Percentiles rank a stretch among this genome's conserved stretches.
These are phyloP conservation scores for Phytophthora pistaciae DNA, from an alignment of 352 stramenopile species.

Conservation along the genomic window DNA sequence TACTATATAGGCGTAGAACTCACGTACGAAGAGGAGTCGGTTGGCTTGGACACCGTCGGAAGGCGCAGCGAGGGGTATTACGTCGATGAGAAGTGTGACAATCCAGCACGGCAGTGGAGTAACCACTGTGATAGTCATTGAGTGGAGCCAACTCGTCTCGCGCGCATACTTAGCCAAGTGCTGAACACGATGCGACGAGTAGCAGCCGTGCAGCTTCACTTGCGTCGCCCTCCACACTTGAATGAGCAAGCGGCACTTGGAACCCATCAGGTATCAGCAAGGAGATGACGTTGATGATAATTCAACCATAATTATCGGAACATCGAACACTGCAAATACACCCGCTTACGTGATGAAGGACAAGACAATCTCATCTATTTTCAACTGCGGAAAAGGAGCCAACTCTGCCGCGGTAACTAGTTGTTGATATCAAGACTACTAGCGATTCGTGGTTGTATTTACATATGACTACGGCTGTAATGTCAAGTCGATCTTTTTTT, in stretches of 20 bases:
- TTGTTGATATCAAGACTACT: too few relatives aligned
- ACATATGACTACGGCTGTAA: too few relatives aligned
- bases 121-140: neutral
- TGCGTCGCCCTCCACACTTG: neutral
- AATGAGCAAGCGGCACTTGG: neutral
- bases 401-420: too few relatives aligned
- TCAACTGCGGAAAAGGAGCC: too few relatives aligned
- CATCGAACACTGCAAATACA: neutral
- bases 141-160: neutral
- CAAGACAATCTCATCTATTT: too few relatives aligned
- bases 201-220: neutral
- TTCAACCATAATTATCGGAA: neutral
- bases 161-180: neutral
- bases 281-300: neutral
- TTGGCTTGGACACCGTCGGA: neutral
- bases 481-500: neutral
- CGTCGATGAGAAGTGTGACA: neutral
- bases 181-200: neutral
- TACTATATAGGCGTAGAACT: neutral
- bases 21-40: neutral
- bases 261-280: neutral
- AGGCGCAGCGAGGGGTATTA: neutral
- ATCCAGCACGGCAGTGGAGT: neutral
- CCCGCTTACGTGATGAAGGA: neutral
- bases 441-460: too few relatives aligned